phyloP scores from a whole-genome alignment of 768 basidiomycete genomes.

The Suillus alpinus region DNA sequence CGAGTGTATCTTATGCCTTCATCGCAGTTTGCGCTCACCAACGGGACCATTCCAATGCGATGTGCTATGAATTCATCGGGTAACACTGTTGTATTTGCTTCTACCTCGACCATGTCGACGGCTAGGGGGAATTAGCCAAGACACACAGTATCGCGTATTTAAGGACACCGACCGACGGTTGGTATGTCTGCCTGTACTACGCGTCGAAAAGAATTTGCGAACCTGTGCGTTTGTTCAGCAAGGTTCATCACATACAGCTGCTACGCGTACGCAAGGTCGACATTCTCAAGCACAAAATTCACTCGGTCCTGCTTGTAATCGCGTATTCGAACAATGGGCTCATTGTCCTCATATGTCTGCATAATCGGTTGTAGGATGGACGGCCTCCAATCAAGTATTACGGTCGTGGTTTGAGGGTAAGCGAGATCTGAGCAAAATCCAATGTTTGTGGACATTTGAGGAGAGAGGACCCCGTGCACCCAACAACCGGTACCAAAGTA shows the following conservation, averaged over 20 bases:
- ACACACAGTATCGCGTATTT: background rate
- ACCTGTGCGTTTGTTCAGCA: slow-evolving; percentile 44
- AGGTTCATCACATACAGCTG: slow-evolving; percentile 6
- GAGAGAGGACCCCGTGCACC: slow-evolving; percentile 22
- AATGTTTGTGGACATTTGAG: background rate
- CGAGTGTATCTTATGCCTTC: slow-evolving; percentile 81
- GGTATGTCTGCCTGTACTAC: slow-evolving; percentile 97
- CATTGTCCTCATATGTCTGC: slow-evolving; percentile 39
- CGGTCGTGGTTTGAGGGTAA: background rate
- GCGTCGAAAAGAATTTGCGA: slow-evolving; percentile 92
- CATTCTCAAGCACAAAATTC: slow-evolving; percentile 92
- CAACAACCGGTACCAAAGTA: background rate
- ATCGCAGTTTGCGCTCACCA: slow-evolving; percentile 84
- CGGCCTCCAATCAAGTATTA: background rate
- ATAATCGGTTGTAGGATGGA: slow-evolving; percentile 16
- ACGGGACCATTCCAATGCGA: slow-evolving; percentile 90
- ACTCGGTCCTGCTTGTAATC: slow-evolving; percentile 83
- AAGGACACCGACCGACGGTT: slow-evolving; percentile 72
- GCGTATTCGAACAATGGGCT: slow-evolving; percentile 78
- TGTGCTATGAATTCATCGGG: slow-evolving; percentile 98
- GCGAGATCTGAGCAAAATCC: background rate
- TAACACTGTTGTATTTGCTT: slow-evolving; percentile 86
- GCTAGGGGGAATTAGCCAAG: slow-evolving; percentile 45
- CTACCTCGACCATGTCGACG: slow-evolving; percentile 95
- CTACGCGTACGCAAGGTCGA: slow-evolving; percentile 82